Evolutionary conservation across 1,284 basidiomycete genomes (phyloP).

Genomic region (Ceratobasidium sp.): DNA sequence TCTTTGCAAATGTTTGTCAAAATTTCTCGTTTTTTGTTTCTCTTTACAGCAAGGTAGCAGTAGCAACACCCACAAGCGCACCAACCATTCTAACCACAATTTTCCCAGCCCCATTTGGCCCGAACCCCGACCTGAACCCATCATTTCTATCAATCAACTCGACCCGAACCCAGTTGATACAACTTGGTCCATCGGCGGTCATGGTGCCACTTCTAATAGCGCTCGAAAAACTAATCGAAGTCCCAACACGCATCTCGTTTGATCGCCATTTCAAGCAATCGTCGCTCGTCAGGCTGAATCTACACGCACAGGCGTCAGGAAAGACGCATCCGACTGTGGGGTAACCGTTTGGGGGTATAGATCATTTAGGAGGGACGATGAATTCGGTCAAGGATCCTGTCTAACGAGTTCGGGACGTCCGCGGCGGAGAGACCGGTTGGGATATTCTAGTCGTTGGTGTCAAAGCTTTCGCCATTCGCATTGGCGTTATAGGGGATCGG

Average conservation of each 20-base stretch:
- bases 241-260: constrained; percentile 49
- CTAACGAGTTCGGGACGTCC: constrained; percentile 46
- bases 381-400: constrained; percentile 47
- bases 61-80: constrained; percentile 39
- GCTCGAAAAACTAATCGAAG: constrained; percentile 48
- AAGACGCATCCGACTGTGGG: constrained; percentile 51
- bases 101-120: neutral
- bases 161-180: neutral
- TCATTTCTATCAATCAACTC: neutral
- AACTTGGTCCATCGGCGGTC: constrained; percentile 3
- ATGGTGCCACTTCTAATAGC: constrained; percentile 22
- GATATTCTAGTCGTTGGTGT: constrained; percentile 51
- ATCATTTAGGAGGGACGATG: constrained; percentile 51
- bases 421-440: constrained; percentile 44
- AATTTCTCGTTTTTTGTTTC: no score
- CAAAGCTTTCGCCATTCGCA: constrained; percentile 51
- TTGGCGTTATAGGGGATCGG: constrained; percentile 58
- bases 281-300: constrained; percentile 47
- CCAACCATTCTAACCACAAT: constrained; percentile 21
- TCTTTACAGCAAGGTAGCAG: constrained; percentile 33
- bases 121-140: neutral
- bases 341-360: constrained; percentile 50
- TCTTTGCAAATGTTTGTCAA: neutral
- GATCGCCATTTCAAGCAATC: constrained; percentile 49
- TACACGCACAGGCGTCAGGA: constrained; percentile 48